Base-by-base conservation (phyloP, 1,284 basidiomycete genomes). In the Apiotrichum akiyoshidainum region DNA sequence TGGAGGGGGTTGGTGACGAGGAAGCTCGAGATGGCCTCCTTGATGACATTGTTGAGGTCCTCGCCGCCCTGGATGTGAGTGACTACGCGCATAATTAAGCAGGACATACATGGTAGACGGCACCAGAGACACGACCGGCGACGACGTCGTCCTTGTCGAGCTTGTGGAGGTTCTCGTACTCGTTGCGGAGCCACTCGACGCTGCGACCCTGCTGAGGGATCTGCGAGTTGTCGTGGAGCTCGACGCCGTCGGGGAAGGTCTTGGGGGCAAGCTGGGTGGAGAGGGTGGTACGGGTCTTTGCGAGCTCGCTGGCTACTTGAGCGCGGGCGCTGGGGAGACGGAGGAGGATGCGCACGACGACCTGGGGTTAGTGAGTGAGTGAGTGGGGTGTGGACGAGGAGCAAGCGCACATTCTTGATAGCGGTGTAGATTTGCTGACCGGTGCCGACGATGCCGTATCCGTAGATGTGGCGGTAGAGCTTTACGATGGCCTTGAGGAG, bases 141-240 rank as follows among this genome's bases (percentile, higher is more conserved):
- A 81, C 63, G 21, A 77, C 70, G 59, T 77, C 73, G 8, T 64
- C 67, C 53, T 67, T 68, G 62, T 84, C 87, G 85, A 97, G 60
- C 84, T 81, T 76, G 72, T 92, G 88, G 85, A 93, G 87, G 69
- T 82, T 84, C 22, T 83, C 81, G 87, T 92, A 91, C 70, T 92
- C 88, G 7, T 81, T 81, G 19, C 86, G 70, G 58, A 95, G 87
- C 88, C 89, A 90, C 59, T 88, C 86, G n/a, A 83, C 65, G 1
- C 85, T 80, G 63, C 85, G 82, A 2, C 92, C 90, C 35, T 85
- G 72, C 0, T 79, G 75, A 0, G 92, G 91, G 1, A 96, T 77
- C 1, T 83, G 68, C 6, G 83, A 80, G 8, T 89, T 83, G 26
- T 61, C 51, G 26, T 67, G 68, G 34, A 76, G 46, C 80, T 79